Percentiles rank a stretch among this genome's conserved stretches.
Conservation (phyloP, 2,329 filamentous ascomycete genomes). For the Fusarium decemcellulare region DNA sequence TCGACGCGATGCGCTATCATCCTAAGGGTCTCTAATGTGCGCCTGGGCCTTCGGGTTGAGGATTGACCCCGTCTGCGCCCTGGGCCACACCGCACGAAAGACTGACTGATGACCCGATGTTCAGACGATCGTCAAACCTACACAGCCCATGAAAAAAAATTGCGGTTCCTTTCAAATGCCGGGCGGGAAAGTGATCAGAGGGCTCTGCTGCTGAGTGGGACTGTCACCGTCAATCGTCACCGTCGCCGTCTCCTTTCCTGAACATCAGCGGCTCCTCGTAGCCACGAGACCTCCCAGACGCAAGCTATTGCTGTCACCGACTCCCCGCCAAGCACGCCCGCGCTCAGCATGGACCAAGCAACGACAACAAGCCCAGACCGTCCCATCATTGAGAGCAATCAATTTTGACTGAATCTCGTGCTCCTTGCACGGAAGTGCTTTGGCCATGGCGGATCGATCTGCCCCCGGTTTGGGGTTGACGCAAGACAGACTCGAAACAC, state of each 20-base stretch:
- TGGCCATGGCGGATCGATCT: conserved; percentile 19
- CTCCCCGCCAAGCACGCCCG: conserved; percentile 26
- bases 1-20: conserved; percentile 26
- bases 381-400: conserved; percentile 15
- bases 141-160: not conserved
- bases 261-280: conserved; percentile 13
- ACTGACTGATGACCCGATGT: not conserved
- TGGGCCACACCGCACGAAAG: conserved; percentile 4
- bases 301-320: conserved; percentile 35
- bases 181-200: conserved; percentile 10
- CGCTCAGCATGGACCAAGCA: conserved; percentile 36
- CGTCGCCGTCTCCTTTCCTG: conserved; percentile 22
- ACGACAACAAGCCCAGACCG: conserved; percentile 27
- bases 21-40: not conserved
- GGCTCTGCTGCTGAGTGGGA: conserved; percentile 26
- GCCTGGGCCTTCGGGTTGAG: conserved; percentile 3
- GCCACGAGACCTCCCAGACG: conserved; percentile 37
- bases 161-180: conserved; percentile 5
- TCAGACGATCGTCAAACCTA: conserved; percentile 6
- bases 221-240: conserved; percentile 7
- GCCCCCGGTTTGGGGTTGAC: conserved; percentile 5
- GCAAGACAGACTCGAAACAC: conserved; percentile 13
- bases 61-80: not conserved
- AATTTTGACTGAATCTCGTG: conserved; percentile 11
- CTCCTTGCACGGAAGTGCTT: conserved; percentile 3